A percentile compares a stretch with the other conserved stretches of the same genome.
Conservation (phyloP, 2,329 filamentous ascomycete genomes). For the Aspergillus luchuensis region DNA sequence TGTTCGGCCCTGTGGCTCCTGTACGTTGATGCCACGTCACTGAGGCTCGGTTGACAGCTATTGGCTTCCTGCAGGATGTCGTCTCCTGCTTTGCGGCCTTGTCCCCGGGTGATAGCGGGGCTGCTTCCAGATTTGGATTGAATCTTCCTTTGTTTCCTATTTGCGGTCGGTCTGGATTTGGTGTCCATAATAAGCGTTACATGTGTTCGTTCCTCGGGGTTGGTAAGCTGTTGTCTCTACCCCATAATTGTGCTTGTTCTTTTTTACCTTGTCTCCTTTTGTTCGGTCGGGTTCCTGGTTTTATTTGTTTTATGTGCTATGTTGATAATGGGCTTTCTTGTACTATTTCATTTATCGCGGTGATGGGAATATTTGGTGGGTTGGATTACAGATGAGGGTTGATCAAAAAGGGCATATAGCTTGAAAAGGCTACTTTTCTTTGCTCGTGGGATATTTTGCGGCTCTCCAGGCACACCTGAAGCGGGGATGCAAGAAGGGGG, state of each 20-base stretch:
- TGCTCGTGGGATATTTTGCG: slow-evolving; percentile 8
- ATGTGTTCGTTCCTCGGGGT: slow-evolving; percentile 10
- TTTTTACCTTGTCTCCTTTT: slow-evolving; percentile 10
- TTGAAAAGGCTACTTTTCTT: slow-evolving; percentile 14
- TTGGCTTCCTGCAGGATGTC: not conserved
- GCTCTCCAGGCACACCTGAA: not conserved
- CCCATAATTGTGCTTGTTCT: slow-evolving; percentile 12
- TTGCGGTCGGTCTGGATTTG: slow-evolving; percentile 13
- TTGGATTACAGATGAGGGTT: slow-evolving; percentile 17
- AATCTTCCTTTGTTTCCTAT: slow-evolving; percentile 10
- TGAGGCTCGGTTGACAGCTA: not conserved
- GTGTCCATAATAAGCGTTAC: slow-evolving; percentile 8
- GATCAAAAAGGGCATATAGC: slow-evolving; percentile 20
- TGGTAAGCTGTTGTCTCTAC: slow-evolving; percentile 19
- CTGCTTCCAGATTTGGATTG: slow-evolving; percentile 5
- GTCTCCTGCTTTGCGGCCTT: not conserved
- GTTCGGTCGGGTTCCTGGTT: slow-evolving; percentile 17
- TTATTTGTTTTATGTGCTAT: slow-evolving; percentile 22
- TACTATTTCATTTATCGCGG: slow-evolving; percentile 16
- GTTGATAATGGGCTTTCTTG: slow-evolving; percentile 22
- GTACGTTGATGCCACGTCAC: slow-evolving; percentile 1
- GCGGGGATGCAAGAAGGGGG: slow-evolving; percentile 9
- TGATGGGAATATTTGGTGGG: not conserved
- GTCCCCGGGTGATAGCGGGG: not conserved
- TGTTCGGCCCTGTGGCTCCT: not conserved